phyloP scores from a whole-genome alignment of 805 yeast species.

The Kregervanrija fluxuum region DNA sequence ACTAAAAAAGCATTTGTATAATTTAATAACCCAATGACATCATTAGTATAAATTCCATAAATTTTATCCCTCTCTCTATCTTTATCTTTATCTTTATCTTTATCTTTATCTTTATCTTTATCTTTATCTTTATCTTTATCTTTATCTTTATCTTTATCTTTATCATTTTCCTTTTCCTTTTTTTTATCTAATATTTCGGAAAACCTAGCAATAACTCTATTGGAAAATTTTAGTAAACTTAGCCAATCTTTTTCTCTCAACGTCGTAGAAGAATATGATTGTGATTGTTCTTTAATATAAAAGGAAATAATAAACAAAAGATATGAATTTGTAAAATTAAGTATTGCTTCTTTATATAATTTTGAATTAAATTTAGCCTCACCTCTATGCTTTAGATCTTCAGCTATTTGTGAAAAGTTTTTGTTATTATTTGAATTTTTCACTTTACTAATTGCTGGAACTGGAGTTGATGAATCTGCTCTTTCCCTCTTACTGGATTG shows the following conservation, averaged over 20 bases:
- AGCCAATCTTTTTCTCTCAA: conserved; percentile 15
- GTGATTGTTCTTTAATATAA: conserved; percentile 13
- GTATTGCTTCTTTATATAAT: conserved; percentile 11
- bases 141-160: neutral
- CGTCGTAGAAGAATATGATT: neutral
- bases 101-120: neutral
- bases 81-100: neutral
- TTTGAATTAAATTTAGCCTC: conserved; percentile 12
- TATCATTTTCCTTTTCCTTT: neutral
- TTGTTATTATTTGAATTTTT: neutral
- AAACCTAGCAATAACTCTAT: conserved; percentile 19
- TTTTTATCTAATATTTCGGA: neutral
- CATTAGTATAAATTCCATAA: too few relatives aligned
- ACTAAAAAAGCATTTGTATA: conserved; percentile 1
- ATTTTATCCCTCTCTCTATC: neutral
- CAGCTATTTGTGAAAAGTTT: conserved; percentile 6
- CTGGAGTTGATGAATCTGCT: neutral
- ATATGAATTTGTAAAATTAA: conserved; percentile 20
- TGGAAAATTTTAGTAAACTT: conserved; percentile 11
- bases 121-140: neutral
- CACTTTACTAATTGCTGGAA: neutral
- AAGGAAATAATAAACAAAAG: conserved; percentile 20
- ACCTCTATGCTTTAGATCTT: conserved; percentile 12
- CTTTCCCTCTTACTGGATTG: neutral
- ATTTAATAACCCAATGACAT: neutral